phyloP scores from a whole-genome alignment of 176 grass and related monocot genomes.

The Neostapfia colusana region DNA sequence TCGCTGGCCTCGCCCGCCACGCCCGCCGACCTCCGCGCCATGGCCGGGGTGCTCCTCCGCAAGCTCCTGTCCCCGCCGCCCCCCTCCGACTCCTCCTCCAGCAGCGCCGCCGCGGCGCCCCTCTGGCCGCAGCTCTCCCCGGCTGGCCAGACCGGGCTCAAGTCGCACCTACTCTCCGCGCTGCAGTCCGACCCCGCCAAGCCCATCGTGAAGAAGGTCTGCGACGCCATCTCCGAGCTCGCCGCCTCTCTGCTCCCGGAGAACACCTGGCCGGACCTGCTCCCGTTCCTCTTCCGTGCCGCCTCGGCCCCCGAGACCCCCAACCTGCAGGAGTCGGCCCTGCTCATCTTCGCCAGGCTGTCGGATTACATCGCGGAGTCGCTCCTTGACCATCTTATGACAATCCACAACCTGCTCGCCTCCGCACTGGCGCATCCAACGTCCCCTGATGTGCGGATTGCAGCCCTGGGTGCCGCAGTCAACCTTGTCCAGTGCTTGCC shows the following conservation, averaged over 20 bases:
- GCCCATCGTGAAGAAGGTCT: constrained; percentile 87
- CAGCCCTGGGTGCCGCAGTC: constrained; percentile 65
- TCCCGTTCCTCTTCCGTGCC: constrained; percentile 82
- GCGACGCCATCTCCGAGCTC: constrained; percentile 84
- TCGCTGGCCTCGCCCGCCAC: constrained; percentile 51
- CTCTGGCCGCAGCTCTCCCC: constrained; percentile 77
- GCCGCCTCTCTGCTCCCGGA: constrained; percentile 72
- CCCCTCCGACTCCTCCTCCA: constrained; percentile 40
- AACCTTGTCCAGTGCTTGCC: constrained; percentile 88
- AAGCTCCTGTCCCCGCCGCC: constrained; percentile 70
- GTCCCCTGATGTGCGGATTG: constrained; percentile 87
- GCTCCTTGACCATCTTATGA: constrained; percentile 69
- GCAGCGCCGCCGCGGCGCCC: neutral
- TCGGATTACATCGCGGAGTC: constrained; percentile 74
- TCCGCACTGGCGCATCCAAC: constrained; percentile 66
- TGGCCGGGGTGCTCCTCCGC: constrained; percentile 74
- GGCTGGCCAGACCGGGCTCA: constrained; percentile 52
- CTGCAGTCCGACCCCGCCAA: constrained; percentile 66
- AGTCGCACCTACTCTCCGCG: constrained; percentile 59
- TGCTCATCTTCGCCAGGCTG: constrained; percentile 76
- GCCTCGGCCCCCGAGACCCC: constrained; percentile 56
- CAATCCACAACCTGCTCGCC: constrained; percentile 77
- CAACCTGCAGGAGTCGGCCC: constrained; percentile 78
- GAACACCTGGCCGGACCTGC: constrained; percentile 66
- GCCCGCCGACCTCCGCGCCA: constrained; percentile 54